Percentiles rank a stretch among this genome's conserved stretches.
Evolutionary conservation across 208 protist genomes (phyloP).

Genomic region (Acanthamoeba culbertsoni): DNA sequence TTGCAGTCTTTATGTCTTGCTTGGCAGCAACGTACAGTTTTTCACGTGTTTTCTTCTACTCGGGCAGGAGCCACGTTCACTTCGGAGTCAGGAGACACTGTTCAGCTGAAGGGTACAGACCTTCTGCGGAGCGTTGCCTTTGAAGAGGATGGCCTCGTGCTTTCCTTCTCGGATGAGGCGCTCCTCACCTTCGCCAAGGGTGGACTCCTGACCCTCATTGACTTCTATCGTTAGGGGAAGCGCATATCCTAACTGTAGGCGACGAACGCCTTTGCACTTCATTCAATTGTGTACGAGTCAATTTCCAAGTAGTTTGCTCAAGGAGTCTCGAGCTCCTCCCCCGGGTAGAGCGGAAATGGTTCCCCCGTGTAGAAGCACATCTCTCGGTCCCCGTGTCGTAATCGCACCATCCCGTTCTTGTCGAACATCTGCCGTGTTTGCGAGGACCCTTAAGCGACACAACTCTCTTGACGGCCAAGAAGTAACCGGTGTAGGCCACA

Average conservation of each 20-base stretch:
- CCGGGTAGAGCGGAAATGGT: conserved; percentile 92
- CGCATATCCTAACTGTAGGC: too few species aligned
- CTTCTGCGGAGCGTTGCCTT: background rate
- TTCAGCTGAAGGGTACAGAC: background rate
- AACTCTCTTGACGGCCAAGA: background rate
- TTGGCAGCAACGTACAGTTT: too few species aligned
- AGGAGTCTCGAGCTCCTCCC: conserved; percentile 81
- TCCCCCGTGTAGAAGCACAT: conserved; percentile 82
- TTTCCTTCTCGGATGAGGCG: background rate
- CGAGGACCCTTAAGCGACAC: too few species aligned
- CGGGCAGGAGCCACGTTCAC: background rate
- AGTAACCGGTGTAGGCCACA: background rate
- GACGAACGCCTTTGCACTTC: background rate
- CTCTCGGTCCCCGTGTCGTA: conserved; percentile 85
- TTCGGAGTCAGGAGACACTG: background rate
- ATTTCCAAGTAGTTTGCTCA: background rate
- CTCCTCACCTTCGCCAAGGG: background rate
- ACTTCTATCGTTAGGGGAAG: background rate
- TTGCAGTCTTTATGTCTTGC: background rate
- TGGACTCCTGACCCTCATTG: background rate
- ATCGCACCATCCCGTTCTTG: conserved; percentile 84
- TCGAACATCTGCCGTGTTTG: conserved; percentile 66
- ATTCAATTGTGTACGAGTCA: background rate
- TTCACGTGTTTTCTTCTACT: background rate
- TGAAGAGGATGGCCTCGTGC: background rate